Percentiles rank a stretch among this genome's conserved stretches.
Evolutionary conservation across 257 asterid genomes (phyloP).

Genomic region (Rhazya stricta): DNA sequence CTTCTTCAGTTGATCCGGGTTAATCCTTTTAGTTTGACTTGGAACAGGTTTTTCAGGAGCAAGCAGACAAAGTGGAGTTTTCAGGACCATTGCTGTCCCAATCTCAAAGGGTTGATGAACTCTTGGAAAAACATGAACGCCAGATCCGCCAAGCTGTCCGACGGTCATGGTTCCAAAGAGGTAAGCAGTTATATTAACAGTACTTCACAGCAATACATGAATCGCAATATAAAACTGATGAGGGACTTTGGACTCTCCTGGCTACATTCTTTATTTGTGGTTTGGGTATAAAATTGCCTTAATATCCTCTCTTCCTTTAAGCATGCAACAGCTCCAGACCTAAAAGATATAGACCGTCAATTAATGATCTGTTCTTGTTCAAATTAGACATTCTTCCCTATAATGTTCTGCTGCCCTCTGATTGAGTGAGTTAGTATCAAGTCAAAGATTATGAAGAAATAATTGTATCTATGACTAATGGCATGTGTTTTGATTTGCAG

Average conservation of each 20-base stretch:
- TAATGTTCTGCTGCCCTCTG: background rate
- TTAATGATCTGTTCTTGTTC: background rate
- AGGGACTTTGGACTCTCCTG: background rate
- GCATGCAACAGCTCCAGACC: too few relatives aligned
- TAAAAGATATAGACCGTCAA: background rate
- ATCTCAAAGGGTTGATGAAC: slow-evolving; percentile 70
- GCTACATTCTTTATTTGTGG: background rate
- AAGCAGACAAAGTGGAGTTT: slow-evolving; percentile 83
- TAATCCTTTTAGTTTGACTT: slow-evolving; percentile 22
- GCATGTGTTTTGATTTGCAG: slow-evolving; percentile 2
- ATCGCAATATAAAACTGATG: background rate
- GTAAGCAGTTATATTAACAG: slow-evolving; percentile 13
- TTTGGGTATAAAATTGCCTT: background rate
- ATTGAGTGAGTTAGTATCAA: background rate
- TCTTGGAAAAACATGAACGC: slow-evolving; percentile 77
- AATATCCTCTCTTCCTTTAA: background rate
- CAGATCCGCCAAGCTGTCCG: slow-evolving; percentile 92
- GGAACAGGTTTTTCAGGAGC: slow-evolving; percentile 67
- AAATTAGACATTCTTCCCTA: background rate
- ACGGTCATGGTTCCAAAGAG: slow-evolving; percentile 89
- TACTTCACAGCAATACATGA: background rate
- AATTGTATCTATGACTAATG: background rate
- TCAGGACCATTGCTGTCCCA: slow-evolving; percentile 93
- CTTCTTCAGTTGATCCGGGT: slow-evolving; percentile 7
- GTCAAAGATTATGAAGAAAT: background rate